These are phyloP conservation scores for Hypoxylon sp. DNA, from an alignment of 2,329 filamentous ascomycete species.

Conservation along the genomic window DNA sequence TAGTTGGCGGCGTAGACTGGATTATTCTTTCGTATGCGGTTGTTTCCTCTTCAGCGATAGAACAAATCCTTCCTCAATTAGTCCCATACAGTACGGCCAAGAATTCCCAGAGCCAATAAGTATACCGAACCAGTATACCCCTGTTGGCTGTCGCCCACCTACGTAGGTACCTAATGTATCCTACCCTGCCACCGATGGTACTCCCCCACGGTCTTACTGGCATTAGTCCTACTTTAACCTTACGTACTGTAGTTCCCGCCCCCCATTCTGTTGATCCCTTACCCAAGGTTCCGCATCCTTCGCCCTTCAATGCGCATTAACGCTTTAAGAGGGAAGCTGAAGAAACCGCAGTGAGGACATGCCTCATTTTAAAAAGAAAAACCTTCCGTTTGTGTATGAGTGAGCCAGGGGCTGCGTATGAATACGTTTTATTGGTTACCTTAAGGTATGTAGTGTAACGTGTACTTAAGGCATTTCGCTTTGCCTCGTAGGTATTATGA, in stretches of 20 bases:
- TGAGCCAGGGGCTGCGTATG: neutral
- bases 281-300: slow-evolving; percentile 34
- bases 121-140: slow-evolving; percentile 11
- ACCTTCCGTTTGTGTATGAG: slow-evolving; percentile 15
- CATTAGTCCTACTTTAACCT: slow-evolving; percentile 22
- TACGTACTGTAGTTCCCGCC: slow-evolving; percentile 35
- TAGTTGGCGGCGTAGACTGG: neutral
- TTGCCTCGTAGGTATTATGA: slow-evolving; percentile 4
- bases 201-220: slow-evolving; percentile 28
- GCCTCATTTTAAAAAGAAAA: slow-evolving; percentile 13
- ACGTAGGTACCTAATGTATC: too few species aligned
- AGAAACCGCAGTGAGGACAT: slow-evolving; percentile 20
- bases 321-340: slow-evolving; percentile 13
- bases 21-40: neutral
- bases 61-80: neutral
- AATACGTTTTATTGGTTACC: slow-evolving; percentile 19
- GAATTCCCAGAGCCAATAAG: neutral
- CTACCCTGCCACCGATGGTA: slow-evolving; percentile 1
- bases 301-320: slow-evolving; percentile 9
- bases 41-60: neutral
- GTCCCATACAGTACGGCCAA: neutral
- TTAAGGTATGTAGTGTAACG: slow-evolving; percentile 33
- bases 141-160: neutral
- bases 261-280: slow-evolving; percentile 31
- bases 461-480: slow-evolving; percentile 13